phyloP scores from a whole-genome alignment of 805 yeast genomes.

The Scheffersomyces spartinae region DNA sequence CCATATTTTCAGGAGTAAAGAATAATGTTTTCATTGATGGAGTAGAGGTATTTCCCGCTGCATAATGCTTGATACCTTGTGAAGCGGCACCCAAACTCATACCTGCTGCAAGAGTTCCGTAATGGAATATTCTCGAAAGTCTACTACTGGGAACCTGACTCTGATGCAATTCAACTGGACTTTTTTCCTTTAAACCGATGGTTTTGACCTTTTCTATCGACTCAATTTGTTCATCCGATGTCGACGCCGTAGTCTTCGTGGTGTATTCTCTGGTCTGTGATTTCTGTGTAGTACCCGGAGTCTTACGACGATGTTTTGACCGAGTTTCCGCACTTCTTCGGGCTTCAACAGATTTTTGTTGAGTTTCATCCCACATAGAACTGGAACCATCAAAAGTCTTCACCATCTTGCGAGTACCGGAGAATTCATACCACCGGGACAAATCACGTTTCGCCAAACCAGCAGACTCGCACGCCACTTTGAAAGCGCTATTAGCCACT shows the following conservation, averaged over 20 bases:
- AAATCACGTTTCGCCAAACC: conserved; percentile 6
- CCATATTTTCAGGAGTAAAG: conserved; percentile 74
- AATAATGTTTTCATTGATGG: conserved; percentile 47
- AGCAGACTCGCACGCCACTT: conserved; percentile 11
- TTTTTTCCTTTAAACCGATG: conserved; percentile 13
- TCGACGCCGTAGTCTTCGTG: conserved; percentile 1
- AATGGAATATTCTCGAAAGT: conserved; percentile 82
- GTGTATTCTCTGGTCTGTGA: conserved; percentile 2
- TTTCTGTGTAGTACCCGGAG: background rate
- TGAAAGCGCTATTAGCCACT: conserved; percentile 13
- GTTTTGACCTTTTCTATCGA: conserved; percentile 5
- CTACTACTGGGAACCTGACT: conserved; percentile 81
- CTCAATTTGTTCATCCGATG: conserved; percentile 2
- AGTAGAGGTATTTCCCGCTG: conserved; percentile 35
- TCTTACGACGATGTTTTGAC: background rate
- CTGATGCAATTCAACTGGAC: conserved; percentile 38
- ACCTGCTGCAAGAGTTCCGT: conserved; percentile 86
- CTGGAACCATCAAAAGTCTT: conserved; percentile 5
- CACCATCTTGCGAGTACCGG: conserved; percentile 7
- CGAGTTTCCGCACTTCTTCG: conserved; percentile 6
- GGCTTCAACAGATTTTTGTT: conserved; percentile 10
- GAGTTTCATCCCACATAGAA: conserved; percentile 12
- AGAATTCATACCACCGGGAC: conserved; percentile 7
- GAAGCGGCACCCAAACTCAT: conserved; percentile 76
- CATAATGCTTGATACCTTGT: conserved; percentile 62